phyloP scores from a whole-genome alignment of 371 early-diverging fungal species.

The Mortierella sp. region DNA sequence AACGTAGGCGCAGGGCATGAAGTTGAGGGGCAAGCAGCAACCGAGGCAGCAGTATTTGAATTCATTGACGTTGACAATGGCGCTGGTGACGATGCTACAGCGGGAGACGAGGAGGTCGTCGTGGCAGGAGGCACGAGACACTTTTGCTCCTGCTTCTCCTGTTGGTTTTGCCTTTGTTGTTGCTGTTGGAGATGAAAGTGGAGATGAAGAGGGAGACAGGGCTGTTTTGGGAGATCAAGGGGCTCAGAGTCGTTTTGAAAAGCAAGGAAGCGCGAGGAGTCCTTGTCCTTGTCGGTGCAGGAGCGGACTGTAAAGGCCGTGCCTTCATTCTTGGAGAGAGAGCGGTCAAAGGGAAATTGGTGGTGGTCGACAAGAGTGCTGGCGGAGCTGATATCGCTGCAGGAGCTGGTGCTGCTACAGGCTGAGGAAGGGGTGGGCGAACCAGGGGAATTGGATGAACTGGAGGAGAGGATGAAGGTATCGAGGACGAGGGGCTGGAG shows the following conservation, averaged over 20 bases:
- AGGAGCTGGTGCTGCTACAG: conserved; percentile 5
- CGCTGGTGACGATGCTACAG: background rate
- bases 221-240: conserved; percentile 33
- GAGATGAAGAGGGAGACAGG: background rate
- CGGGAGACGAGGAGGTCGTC: background rate
- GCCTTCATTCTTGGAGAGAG: background rate
- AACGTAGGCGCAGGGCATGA: background rate
- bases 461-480: background rate
- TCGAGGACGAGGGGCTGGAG: conserved; percentile 10
- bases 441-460: background rate
- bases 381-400: conserved; percentile 10
- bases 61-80: background rate
- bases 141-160: background rate
- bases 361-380: conserved; percentile 10
- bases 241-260: conserved; percentile 25
- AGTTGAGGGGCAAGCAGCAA: background rate
- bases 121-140: conserved; percentile 6
- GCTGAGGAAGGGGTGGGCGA: background rate
- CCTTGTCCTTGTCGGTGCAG: conserved; percentile 1
- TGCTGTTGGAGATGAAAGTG: background rate
- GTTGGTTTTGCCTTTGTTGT: background rate
- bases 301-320: background rate
- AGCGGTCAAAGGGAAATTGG: background rate
- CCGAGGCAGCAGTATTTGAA: background rate
- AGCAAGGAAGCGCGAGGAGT: conserved; percentile 9